phyloP scores from a whole-genome alignment of 805 yeast species.

The Torulaspora delbrueckii region DNA sequence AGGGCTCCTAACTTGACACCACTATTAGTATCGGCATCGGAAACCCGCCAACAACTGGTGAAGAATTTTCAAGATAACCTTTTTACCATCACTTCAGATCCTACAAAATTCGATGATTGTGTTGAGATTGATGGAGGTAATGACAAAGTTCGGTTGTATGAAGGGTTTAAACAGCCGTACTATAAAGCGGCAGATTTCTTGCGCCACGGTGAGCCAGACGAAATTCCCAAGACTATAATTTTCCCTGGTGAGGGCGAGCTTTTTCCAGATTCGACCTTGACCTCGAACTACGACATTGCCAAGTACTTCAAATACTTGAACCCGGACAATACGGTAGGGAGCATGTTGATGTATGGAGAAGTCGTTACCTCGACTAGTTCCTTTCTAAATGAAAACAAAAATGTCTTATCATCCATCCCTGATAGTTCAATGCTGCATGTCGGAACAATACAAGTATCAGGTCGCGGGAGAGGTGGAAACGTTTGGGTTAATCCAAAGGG shows the following conservation, averaged over 20 bases:
- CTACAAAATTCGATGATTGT: constrained; percentile 40
- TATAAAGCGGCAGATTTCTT: constrained; percentile 11
- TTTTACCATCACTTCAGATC: constrained; percentile 11
- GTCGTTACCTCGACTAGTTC: constrained; percentile 85
- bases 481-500: constrained; percentile 95
- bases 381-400: constrained; percentile 67
- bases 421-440: constrained; percentile 34
- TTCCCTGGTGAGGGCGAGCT: constrained; percentile 38
- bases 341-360: constrained; percentile 69
- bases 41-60: constrained; percentile 10
- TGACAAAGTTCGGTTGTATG: constrained; percentile 20
- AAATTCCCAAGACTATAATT: constrained; percentile 50
- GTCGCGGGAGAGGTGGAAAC: constrained; percentile 92
- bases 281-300: constrained; percentile 69
- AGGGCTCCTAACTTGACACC: constrained; percentile 68
- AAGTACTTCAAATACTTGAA: constrained; percentile 44
- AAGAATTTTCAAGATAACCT: constrained; percentile 18
- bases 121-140: constrained; percentile 40
- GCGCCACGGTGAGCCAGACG: constrained; percentile 47
- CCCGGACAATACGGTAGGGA: constrained; percentile 48
- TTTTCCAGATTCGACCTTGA: constrained; percentile 47
- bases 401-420: constrained; percentile 48
- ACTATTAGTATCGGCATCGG: constrained; percentile 41
- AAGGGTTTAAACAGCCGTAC: constrained; percentile 18
- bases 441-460: constrained; percentile 83